Base-by-base conservation (phyloP, 192 early-diverging fungal genomes). In the Umbelopsis ramanniana region DNA sequence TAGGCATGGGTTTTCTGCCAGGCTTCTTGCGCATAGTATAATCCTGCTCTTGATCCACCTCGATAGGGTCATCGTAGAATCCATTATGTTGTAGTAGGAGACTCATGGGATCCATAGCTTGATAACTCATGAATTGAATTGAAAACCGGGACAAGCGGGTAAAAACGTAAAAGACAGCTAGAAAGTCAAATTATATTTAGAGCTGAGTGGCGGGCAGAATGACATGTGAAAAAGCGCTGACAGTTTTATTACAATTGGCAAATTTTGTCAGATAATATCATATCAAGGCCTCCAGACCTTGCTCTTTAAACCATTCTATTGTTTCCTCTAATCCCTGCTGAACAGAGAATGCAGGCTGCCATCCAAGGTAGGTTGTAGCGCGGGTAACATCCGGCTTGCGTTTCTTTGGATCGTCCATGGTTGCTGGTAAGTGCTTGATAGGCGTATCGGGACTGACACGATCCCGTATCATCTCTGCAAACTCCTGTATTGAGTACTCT, bases 291-390 rank as follows among this genome's bases (percentile, higher is more conserved):
- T 76, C 79, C 37, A 69, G 48, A 0, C 66, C 66, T 46, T 81
- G 79, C 22, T 53, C 29, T 57, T 85, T 83, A 71, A 94, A 94
- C 78, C 90, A 94, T 55, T 91, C 86, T 6, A 95, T 87, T 24
- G 93, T 95, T 72, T 95, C 92, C 72, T 88, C 78, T 14, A 95
- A 84, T 9, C 93, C 93, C 72, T 95, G 93, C 67, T 81, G 74
- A 1, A 93, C 88, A n/a, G 88, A 83, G 74, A 93, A 92, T 70
- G 82, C 80, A 7, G 93, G 93, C 52, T 84, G 79, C 93, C 93
- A 95, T 26, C 85, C 87, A 46, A 94, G 67, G 45, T 85, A 79
- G 48, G 75, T 74, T 75, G 85, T 82, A 3, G 93, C 93, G 52
- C 88, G 67, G 10, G 82, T 74, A 66, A 95, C 94, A 70, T 94